phyloP scores from a whole-genome alignment of 257 asterid genomes.

The Jacaranda mimosifolia region DNA sequence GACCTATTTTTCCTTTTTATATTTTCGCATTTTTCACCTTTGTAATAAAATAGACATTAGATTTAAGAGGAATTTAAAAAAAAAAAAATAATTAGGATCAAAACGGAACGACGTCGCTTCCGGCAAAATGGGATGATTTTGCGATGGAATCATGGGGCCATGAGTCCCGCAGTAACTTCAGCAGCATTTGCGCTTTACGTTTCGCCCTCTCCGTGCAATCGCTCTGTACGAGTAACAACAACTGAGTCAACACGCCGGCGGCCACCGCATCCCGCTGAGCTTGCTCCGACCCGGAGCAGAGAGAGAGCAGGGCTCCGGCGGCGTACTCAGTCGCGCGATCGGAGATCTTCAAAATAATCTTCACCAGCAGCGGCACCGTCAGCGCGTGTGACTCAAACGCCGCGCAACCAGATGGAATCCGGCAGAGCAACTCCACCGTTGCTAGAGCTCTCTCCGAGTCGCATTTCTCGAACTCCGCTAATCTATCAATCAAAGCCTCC shows the following conservation, averaged over 20 bases:
- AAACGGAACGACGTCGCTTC: constrained; percentile 64
- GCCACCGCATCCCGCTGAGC: constrained; percentile 45
- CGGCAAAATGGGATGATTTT: constrained; percentile 57
- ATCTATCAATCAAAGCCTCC: constrained; percentile 55
- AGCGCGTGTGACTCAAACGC: constrained; percentile 64
- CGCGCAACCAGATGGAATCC: constrained; percentile 61
- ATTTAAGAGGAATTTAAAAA: background rate
- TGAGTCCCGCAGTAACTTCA: constrained; percentile 61
- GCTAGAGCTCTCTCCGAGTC: constrained; percentile 74
- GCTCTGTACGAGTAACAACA: constrained; percentile 46
- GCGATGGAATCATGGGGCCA: constrained; percentile 61
- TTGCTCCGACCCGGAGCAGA: constrained; percentile 46
- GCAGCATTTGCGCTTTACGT: constrained; percentile 68
- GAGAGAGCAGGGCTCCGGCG: constrained; percentile 43
- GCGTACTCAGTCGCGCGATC: constrained; percentile 64
- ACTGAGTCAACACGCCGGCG: constrained; percentile 46
- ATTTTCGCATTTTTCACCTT: background rate
- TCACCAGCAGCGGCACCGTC: constrained; percentile 67
- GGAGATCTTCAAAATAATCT: constrained; percentile 57
- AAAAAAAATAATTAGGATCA: constrained; percentile 11
- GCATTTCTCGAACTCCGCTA: constrained; percentile 65
- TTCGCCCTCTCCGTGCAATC: constrained; percentile 61
- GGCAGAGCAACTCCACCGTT: constrained; percentile 65
- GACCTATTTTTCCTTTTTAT: background rate
- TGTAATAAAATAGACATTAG: background rate